Percentiles rank a stretch among this genome's conserved stretches.
These are phyloP conservation scores for Populus hybrid DNA, from an alignment of 441 rosid genomes.

Conservation along the genomic window DNA sequence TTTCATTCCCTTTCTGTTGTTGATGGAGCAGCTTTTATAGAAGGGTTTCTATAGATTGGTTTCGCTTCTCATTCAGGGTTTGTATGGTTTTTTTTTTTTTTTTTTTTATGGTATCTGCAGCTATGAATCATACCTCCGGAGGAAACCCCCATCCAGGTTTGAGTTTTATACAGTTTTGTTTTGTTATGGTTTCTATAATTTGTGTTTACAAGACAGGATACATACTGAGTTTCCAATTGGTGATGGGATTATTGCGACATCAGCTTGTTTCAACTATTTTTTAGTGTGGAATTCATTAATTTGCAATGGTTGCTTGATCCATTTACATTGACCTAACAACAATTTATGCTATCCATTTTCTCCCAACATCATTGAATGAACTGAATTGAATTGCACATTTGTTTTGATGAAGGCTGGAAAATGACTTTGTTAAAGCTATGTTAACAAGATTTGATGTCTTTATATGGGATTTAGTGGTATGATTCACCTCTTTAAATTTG, in stretches of 20 bases:
- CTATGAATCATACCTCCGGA: constrained; percentile 41
- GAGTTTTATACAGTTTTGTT: constrained; percentile 4
- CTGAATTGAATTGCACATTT: not conserved
- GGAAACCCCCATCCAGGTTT: constrained; percentile 52
- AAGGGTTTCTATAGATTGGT: constrained; percentile 16
- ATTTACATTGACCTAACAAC: not conserved
- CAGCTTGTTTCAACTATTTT: not conserved
- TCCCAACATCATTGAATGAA: not conserved
- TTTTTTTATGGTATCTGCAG: constrained; percentile 31
- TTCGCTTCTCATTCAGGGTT: constrained; percentile 2
- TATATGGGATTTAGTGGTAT: not conserved
- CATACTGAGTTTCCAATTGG: not conserved
- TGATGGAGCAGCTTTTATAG: not conserved
- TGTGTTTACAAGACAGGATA: not conserved
- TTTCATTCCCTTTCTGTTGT: constrained; percentile 7
- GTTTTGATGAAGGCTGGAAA: not conserved
- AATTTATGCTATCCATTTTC: not conserved
- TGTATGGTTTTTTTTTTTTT: not conserved
- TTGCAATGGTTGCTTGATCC: not conserved
- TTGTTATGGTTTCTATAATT: not conserved
- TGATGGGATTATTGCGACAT: not conserved
- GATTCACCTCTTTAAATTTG: not conserved
- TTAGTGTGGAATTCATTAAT: not conserved
- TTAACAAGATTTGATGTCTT: not conserved
- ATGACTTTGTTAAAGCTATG: not conserved